Conservation (phyloP, 495 filamentous ascomycete species). For the Lophium mytilinum region DNA sequence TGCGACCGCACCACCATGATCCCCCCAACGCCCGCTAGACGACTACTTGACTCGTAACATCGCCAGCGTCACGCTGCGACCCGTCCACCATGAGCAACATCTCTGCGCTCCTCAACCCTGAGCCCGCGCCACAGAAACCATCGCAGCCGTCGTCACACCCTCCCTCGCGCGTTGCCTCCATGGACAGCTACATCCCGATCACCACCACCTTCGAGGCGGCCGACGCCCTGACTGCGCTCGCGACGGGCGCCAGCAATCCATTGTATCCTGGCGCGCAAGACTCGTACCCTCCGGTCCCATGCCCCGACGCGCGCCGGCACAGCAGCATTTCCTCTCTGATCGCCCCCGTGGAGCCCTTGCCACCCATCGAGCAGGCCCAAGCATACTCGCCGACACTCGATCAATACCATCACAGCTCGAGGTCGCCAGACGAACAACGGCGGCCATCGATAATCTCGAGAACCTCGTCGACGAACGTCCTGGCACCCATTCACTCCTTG, state of each 20-base stretch:
- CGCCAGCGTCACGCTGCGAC: neutral
- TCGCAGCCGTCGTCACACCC: neutral
- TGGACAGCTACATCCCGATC: slow-evolving; percentile 3
- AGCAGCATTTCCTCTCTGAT: slow-evolving; percentile 22
- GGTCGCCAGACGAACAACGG: slow-evolving; percentile 32
- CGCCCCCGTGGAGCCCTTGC: slow-evolving; percentile 27
- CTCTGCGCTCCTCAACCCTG: slow-evolving; percentile 23
- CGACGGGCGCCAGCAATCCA: slow-evolving; percentile 13
- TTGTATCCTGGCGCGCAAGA: slow-evolving; percentile 12
- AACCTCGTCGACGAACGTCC: slow-evolving; percentile 18
- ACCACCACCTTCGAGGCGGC: slow-evolving; percentile 30
- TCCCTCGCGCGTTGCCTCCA: slow-evolving; percentile 2
- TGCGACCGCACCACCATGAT: too few species aligned
- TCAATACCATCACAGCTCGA: slow-evolving; percentile 33
- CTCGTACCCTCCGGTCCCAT: slow-evolving; percentile 12
- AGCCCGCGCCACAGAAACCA: slow-evolving; percentile 1
- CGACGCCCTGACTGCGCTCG: slow-evolving; percentile 28
- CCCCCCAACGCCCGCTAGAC: too few species aligned
- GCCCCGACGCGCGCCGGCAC: slow-evolving; percentile 8
- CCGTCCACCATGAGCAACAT: slow-evolving; percentile 18
- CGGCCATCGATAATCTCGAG: slow-evolving; percentile 21
- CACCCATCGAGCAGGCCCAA: slow-evolving; percentile 22
- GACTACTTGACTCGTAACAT: too few species aligned
- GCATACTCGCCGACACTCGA: slow-evolving; percentile 33
- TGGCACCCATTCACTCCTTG: slow-evolving; percentile 30